A percentile compares a stretch with the other conserved stretches of the same genome.
Conservation (phyloP, 345 rosid species). For the Camelina neglecta region DNA sequence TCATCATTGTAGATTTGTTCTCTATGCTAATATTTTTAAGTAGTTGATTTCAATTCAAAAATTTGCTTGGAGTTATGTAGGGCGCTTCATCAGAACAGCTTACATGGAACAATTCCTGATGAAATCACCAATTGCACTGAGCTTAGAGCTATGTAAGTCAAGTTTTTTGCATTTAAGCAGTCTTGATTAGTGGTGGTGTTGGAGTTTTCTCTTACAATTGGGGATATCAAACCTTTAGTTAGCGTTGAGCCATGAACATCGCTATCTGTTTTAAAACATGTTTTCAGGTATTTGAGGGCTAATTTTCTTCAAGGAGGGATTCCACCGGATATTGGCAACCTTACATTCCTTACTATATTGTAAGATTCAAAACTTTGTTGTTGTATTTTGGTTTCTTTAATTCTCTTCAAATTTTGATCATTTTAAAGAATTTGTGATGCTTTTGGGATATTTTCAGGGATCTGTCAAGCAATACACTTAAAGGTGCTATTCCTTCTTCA, state of each 20-base stretch:
- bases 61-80: conserved; percentile 43
- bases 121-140: conserved; percentile 79
- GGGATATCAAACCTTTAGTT: neutral
- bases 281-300: conserved; percentile 77
- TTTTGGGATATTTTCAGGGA: conserved; percentile 57
- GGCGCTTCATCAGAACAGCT: conserved; percentile 91
- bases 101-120: conserved; percentile 81
- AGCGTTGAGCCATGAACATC: conserved; percentile 1
- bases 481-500: conserved; percentile 88
- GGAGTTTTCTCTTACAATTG: neutral
- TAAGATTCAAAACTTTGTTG: conserved; percentile 39
- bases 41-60: conserved; percentile 6
- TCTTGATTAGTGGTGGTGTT: too few species aligned
- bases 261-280: conserved; percentile 15
- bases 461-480: conserved; percentile 86
- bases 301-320: conserved; percentile 94
- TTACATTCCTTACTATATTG: conserved; percentile 75
- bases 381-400: neutral
- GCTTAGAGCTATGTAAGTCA: conserved; percentile 87
- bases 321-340: conserved; percentile 83
- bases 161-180: neutral
- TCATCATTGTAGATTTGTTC: neutral
- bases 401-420: neutral
- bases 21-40: neutral
- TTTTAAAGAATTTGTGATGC: conserved; percentile 11